Conservation (phyloP, 23 red algal genomes). For the Chondrus crispus region DNA sequence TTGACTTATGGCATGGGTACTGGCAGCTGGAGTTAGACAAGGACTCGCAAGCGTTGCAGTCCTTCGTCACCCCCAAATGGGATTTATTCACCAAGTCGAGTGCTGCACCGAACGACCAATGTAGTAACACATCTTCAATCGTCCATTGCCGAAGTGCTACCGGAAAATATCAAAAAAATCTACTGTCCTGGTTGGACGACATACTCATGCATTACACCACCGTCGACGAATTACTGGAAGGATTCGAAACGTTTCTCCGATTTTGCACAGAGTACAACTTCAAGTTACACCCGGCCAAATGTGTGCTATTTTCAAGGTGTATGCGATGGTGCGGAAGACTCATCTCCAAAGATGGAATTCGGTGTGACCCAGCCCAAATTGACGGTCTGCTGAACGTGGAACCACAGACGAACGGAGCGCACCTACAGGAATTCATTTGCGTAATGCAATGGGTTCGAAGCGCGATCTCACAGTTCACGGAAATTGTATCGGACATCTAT, state of each 20-base stretch:
- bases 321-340: not conserved
- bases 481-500: not conserved
- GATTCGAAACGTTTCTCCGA: not conserved
- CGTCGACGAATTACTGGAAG: not conserved
- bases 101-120: slow-evolving; percentile 26
- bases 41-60: not conserved
- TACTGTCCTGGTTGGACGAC: not conserved
- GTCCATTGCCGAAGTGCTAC: not conserved
- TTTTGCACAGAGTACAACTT: not conserved
- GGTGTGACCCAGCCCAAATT: not conserved
- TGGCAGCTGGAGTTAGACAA: not conserved
- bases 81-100: not conserved
- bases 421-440: not conserved
- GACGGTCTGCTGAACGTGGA: not conserved
- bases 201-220: not conserved
- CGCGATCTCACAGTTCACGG: not conserved
- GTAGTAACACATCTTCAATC: slow-evolving; percentile 17
- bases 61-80: not conserved
- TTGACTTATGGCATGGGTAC: slow-evolving; percentile 10
- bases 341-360: not conserved
- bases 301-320: not conserved
- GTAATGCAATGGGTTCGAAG: not conserved
- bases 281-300: not conserved
- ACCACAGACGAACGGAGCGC: not conserved
- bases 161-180: not conserved